Conservation (phyloP, 2,329 filamentous ascomycete species). For the Aspergillus quadricinctus region DNA sequence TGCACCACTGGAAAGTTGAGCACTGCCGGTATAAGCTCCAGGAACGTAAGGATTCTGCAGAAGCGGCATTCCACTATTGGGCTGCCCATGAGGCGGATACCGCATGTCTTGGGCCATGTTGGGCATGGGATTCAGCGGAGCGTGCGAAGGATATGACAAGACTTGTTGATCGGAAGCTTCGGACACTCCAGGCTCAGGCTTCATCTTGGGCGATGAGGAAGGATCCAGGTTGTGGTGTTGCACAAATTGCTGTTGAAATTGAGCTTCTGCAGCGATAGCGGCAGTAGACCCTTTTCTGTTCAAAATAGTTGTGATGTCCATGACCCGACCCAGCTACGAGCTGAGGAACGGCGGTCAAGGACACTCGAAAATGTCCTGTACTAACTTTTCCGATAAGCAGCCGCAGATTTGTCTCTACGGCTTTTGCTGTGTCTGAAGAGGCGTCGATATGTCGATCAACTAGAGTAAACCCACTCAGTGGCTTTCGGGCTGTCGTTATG, state of each 20-base stretch:
- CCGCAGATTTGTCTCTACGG: constrained; percentile 14
- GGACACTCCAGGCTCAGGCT: constrained; percentile 55
- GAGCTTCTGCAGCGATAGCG: constrained; percentile 40
- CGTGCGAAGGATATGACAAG: constrained; percentile 54
- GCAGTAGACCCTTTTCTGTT: constrained; percentile 47
- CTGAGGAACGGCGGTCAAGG: constrained; percentile 28
- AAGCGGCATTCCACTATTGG: constrained; percentile 50
- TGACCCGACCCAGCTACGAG: constrained; percentile 36
- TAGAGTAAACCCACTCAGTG: not conserved
- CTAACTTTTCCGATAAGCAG: constrained; percentile 10
- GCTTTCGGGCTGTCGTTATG: not conserved
- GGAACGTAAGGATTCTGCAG: constrained; percentile 54
- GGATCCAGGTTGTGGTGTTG: constrained; percentile 37
- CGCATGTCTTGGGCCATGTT: constrained; percentile 50
- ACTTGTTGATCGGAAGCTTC: constrained; percentile 54
- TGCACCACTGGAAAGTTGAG: constrained; percentile 44
- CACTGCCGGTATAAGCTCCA: constrained; percentile 42
- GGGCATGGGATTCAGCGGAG: constrained; percentile 50
- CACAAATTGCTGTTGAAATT: constrained; percentile 42
- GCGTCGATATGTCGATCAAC: not conserved
- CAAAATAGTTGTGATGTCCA: constrained; percentile 52
- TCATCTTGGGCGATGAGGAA: constrained; percentile 50
- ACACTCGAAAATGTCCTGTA: constrained; percentile 20
- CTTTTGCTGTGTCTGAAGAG: constrained; percentile 1
- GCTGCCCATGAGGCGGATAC: constrained; percentile 51